Conservation (phyloP, 1,284 basidiomycete species). For the Sphaerobolus stellatus region DNA sequence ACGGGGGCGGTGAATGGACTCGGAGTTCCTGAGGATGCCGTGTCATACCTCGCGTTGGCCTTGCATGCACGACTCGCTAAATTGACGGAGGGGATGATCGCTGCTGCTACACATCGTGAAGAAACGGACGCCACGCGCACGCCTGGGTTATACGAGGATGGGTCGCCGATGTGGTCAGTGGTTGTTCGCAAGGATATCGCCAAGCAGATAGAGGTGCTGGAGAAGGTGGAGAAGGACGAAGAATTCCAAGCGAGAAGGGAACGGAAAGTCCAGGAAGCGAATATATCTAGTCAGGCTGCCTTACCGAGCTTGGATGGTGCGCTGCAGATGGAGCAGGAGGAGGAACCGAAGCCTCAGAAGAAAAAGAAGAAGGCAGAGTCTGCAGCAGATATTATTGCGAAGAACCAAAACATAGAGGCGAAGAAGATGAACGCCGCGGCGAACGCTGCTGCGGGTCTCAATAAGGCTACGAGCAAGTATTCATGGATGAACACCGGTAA, state of each 20-base stretch:
- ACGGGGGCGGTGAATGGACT: background rate
- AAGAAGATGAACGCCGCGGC: slow-evolving; percentile 86
- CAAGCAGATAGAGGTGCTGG: slow-evolving; percentile 71
- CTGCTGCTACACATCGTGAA: slow-evolving; percentile 66
- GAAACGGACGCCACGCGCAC: slow-evolving; percentile 69
- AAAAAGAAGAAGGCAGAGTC: slow-evolving; percentile 72
- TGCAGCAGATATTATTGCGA: slow-evolving; percentile 76
- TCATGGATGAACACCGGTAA: slow-evolving; percentile 77
- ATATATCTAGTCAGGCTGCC: slow-evolving; percentile 43
- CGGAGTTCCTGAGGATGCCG: slow-evolving; percentile 64
- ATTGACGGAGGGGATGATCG: slow-evolving; percentile 67
- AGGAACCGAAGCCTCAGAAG: slow-evolving; percentile 56
- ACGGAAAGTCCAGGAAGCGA: slow-evolving; percentile 63
- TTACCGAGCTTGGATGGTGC: slow-evolving; percentile 39
- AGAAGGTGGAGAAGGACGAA: slow-evolving; percentile 77
- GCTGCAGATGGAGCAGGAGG: slow-evolving; percentile 38
- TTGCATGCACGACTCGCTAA: slow-evolving; percentile 73
- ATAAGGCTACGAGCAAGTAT: slow-evolving; percentile 61
- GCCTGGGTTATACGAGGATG: slow-evolving; percentile 62
- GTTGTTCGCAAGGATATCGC: slow-evolving; percentile 69
- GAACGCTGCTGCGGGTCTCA: slow-evolving; percentile 77
- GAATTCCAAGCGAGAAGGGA: slow-evolving; percentile 71
- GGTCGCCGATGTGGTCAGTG: slow-evolving; percentile 76
- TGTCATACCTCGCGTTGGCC: slow-evolving; percentile 77
- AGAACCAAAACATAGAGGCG: slow-evolving; percentile 86